A percentile compares a stretch with the other conserved stretches of the same genome.
Evolutionary conservation across 179 eudicot species (phyloP).

Genomic region (Pouteria campechiana): DNA sequence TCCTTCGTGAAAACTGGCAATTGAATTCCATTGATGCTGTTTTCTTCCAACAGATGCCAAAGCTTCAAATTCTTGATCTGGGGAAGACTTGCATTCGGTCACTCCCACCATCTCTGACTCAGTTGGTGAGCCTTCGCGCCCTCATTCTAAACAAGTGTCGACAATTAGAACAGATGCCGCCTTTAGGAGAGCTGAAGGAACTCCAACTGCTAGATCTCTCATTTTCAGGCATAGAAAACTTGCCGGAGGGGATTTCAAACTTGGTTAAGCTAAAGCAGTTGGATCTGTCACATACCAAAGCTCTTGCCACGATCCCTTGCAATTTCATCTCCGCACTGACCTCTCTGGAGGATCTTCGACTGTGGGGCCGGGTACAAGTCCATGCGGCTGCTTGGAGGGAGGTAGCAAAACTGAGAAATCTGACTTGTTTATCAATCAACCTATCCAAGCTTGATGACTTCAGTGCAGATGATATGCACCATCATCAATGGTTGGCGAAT

Average conservation of each 20-base stretch:
- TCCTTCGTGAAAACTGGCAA: not conserved
- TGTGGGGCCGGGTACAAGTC: no score
- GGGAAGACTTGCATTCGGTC: not conserved
- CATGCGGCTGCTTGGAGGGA: no score
- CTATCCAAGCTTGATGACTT: no score
- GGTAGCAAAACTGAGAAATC: no score
- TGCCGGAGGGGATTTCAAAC: slow-evolving; percentile 5
- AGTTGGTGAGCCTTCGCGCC: not conserved
- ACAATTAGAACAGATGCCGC: not conserved
- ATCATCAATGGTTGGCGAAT: no score
- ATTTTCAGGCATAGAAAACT: not conserved
- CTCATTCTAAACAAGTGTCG: not conserved
- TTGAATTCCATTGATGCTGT: not conserved
- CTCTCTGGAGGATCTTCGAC: slow-evolving; percentile 2
- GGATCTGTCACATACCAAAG: not conserved
- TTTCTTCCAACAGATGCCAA: slow-evolving; percentile 1
- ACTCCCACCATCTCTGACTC: not conserved
- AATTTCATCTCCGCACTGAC: not conserved
- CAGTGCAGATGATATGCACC: no score
- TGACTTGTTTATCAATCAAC: no score
- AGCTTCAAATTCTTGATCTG: not conserved
- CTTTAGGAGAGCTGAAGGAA: not conserved
- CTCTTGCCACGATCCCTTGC: not conserved
- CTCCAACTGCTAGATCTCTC: slow-evolving; percentile 1
- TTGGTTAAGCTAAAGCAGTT: not conserved